Conservation (phyloP, 2,329 filamentous ascomycete genomes). For the Aureobasidium sp. region DNA sequence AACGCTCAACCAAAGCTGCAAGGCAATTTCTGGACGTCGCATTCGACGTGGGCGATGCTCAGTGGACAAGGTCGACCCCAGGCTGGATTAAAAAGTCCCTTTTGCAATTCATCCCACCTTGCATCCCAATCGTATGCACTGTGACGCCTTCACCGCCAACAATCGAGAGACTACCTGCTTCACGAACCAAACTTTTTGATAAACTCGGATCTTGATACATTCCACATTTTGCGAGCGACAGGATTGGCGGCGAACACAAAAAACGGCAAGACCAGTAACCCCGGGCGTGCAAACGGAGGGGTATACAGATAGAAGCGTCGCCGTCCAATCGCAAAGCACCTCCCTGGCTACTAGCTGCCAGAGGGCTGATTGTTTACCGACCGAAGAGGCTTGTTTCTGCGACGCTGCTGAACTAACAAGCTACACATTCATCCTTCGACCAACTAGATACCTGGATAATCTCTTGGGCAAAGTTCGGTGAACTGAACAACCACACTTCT, state of each 20-base stretch:
- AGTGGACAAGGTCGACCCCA: not conserved
- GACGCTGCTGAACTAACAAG: not conserved
- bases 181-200: not conserved
- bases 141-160: conserved; percentile 11
- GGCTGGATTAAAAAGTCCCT: not conserved
- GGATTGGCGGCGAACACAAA: not conserved
- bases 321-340: conserved; percentile 6
- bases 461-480: not conserved
- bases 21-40: not conserved
- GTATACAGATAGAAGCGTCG: not conserved
- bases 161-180: not conserved
- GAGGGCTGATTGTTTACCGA: not conserved
- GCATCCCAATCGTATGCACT: not conserved
- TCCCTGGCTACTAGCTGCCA: not conserved
- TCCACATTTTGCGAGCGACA: not conserved
- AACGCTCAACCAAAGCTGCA: conserved; percentile 2
- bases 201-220: conserved; percentile 2
- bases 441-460: not conserved
- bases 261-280: not conserved
- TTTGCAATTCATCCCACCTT: conserved; percentile 5
- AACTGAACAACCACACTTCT: not conserved
- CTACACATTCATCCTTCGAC: not conserved
- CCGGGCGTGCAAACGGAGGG: not conserved
- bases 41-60: conserved; percentile 2
- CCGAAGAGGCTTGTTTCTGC: not conserved